These are phyloP conservation scores for Colletotrichum simmondsii DNA, from an alignment of 2,329 filamentous ascomycete species.

Conservation along the genomic window DNA sequence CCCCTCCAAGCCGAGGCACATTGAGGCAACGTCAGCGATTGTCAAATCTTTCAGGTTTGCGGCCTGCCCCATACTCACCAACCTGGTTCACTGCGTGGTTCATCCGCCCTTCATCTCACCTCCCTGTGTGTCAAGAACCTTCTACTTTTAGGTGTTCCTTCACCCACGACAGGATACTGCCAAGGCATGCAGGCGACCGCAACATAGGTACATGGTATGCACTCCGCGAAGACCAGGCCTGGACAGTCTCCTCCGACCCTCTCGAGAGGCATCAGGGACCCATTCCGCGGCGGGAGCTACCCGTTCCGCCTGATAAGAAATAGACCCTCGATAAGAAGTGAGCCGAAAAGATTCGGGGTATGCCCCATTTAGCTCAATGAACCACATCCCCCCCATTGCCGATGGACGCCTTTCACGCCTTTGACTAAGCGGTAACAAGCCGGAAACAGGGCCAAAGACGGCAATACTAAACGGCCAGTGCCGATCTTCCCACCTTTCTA, in stretches of 20 bases:
- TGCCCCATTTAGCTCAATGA: neutral
- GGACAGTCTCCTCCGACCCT: neutral
- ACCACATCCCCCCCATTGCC: neutral
- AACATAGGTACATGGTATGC: neutral
- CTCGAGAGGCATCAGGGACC: neutral
- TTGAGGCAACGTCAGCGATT: neutral
- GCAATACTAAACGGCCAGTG: constrained; percentile 9
- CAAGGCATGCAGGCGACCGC: constrained; percentile 13
- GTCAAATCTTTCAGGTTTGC: neutral
- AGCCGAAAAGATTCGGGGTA: constrained; percentile 6
- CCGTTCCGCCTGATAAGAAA: constrained; percentile 28
- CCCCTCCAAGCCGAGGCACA: neutral
- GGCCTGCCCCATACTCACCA: neutral
- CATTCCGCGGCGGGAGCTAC: constrained; percentile 7
- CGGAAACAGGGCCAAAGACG: constrained; percentile 10
- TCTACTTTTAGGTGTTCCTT: constrained; percentile 8
- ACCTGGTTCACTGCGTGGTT: neutral
- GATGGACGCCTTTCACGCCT: neutral
- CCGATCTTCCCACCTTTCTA: constrained; percentile 15
- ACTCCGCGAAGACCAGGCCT: neutral
- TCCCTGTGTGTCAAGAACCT: neutral
- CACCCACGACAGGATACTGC: neutral
- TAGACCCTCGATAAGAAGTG: constrained; percentile 10
- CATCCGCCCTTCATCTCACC: constrained; percentile 1
- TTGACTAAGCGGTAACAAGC: constrained; percentile 18